Percentiles rank a stretch among this genome's conserved stretches.
Conservation (phyloP, 805 yeast species). For the Wickerhamomyces hampshirensis region DNA sequence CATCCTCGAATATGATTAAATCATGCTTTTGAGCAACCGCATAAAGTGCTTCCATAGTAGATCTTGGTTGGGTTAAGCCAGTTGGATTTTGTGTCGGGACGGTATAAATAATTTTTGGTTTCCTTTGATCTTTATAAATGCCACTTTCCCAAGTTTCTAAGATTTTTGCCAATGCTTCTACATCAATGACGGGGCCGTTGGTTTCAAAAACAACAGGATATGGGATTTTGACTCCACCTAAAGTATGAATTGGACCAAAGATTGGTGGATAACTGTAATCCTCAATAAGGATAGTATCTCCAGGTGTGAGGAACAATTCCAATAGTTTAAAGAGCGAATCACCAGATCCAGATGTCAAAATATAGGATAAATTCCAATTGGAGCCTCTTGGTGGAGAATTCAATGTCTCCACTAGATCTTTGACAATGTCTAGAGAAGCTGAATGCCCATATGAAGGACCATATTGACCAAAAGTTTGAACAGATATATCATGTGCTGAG, state of each 20-base stretch:
- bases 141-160: constrained; percentile 39
- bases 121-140: constrained; percentile 39
- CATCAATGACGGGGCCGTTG: constrained; percentile 32
- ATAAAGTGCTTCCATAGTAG: constrained; percentile 43
- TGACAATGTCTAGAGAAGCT: constrained; percentile 57
- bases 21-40: constrained; percentile 49
- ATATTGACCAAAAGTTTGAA: constrained; percentile 8
- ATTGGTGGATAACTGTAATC: constrained; percentile 66
- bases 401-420: constrained; percentile 33
- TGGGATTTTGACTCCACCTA: constrained; percentile 32
- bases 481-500: not conserved
- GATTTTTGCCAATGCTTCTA: constrained; percentile 41
- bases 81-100: constrained; percentile 67
- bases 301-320: constrained; percentile 44
- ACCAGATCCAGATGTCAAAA: constrained; percentile 47
- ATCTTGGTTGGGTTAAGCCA: constrained; percentile 49
- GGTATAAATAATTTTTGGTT: constrained; percentile 56
- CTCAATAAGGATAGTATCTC: constrained; percentile 55
- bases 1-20: constrained; percentile 60
- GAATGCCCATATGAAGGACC: constrained; percentile 48
- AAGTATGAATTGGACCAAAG: constrained; percentile 31
- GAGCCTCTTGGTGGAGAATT: constrained; percentile 36
- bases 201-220: constrained; percentile 34
- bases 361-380: constrained; percentile 23
- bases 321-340: constrained; percentile 49